Percentiles rank a stretch among this genome's conserved stretches.
phyloP scores from a whole-genome alignment of 805 yeast species.

The Citeromyces matritensis region DNA sequence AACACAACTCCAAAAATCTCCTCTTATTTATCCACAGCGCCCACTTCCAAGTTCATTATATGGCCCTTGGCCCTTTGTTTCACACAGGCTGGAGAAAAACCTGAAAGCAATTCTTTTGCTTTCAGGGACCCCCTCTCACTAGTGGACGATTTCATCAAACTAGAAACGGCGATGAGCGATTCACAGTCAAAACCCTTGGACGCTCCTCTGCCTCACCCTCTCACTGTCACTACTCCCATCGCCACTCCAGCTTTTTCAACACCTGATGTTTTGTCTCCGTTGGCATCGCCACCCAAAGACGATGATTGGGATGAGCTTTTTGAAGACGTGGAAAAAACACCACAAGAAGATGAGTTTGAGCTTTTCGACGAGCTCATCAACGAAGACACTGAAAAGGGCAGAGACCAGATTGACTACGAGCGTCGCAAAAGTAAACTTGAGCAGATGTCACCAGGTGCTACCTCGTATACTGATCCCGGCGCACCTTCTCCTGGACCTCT shows the following conservation, averaged over 20 bases:
- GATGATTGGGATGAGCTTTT: constrained; percentile 15
- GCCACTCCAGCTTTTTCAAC: too few species aligned
- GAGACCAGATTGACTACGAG: constrained; percentile 1
- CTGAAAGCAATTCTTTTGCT: constrained; percentile 1
- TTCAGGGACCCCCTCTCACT: constrained; percentile 11
- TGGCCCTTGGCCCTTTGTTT: constrained; percentile 67
- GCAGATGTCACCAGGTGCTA: constrained; percentile 32
- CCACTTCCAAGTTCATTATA: constrained; percentile 35
- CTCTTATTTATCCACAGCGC: constrained; percentile 23
- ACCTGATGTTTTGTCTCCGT: neutral
- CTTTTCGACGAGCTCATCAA: constrained; percentile 2
- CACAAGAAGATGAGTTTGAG: constrained; percentile 3
- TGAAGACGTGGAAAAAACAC: constrained; percentile 9
- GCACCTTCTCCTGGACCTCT: constrained; percentile 62
- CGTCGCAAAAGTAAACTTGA: constrained; percentile 13
- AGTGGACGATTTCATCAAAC: constrained; percentile 12
- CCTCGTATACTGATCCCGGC: constrained; percentile 64
- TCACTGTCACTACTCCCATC: too few species aligned
- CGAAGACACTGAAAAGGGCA: constrained; percentile 1
- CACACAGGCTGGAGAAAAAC: constrained; percentile 27
- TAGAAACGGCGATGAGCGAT: constrained; percentile 3
- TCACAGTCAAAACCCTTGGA: constrained; percentile 2
- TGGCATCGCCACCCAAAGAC: constrained; percentile 3
- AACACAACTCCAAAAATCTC: constrained; percentile 53
- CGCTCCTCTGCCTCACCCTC: neutral